Percentiles rank a stretch among this genome's conserved stretches.
These are phyloP conservation scores for Dendrocalamus sinicus DNA, from an alignment of 176 grass and related monocot genomes.

Conservation along the genomic window DNA sequence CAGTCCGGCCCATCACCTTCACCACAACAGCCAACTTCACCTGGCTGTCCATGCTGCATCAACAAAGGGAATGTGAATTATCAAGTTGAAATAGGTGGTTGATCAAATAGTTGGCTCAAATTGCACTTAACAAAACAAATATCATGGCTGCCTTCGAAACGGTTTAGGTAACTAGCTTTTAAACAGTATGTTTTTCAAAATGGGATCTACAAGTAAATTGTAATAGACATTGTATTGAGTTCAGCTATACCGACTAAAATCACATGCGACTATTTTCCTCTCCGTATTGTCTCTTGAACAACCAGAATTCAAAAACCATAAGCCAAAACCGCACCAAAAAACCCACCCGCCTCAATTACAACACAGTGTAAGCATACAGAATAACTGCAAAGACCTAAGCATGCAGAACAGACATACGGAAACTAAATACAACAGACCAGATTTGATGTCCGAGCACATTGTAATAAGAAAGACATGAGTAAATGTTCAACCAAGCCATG, in stretches of 20 bases:
- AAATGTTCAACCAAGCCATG: neutral
- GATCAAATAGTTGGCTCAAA: neutral
- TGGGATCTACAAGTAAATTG: no score
- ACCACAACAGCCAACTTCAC: constrained; percentile 89
- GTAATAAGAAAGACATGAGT: neutral
- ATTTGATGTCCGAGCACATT: neutral
- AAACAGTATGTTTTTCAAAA: no score
- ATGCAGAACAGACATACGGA: neutral
- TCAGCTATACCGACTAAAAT: no score
- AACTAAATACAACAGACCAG: neutral
- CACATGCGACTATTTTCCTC: no score
- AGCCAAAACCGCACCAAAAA: no score
- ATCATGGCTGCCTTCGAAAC: no score
- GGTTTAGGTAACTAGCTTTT: no score
- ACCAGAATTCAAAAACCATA: no score
- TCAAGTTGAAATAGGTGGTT: neutral
- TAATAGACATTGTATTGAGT: no score
- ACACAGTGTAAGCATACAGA: neutral
- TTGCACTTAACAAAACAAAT: neutral
- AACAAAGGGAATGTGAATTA: neutral
- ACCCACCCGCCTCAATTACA: no score
- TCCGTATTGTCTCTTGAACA: no score
- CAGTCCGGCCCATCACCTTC: constrained; percentile 82
- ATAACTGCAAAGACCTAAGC: neutral
- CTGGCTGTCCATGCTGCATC: constrained; percentile 79